Percentiles rank a stretch among this genome's conserved stretches.
phyloP scores from a whole-genome alignment of 805 yeast genomes.

The Pichia exigua region DNA sequence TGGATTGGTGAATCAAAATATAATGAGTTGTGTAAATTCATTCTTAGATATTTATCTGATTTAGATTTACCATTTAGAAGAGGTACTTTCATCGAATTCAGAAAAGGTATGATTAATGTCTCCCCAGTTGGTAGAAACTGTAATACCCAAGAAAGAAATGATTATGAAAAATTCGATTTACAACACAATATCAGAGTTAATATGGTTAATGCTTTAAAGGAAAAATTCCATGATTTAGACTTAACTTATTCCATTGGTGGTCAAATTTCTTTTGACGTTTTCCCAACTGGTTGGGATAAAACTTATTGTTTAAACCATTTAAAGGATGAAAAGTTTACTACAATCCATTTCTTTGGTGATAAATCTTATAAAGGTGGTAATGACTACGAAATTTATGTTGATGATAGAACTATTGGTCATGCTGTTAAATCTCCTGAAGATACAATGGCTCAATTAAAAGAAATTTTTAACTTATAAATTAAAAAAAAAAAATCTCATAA shows the following conservation, averaged over 20 bases:
- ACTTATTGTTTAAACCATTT: slow-evolving; percentile 96
- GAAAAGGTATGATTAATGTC: slow-evolving; percentile 98
- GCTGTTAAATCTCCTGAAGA: slow-evolving; percentile 86
- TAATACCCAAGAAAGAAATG: slow-evolving; percentile 86
- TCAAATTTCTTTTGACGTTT: slow-evolving; percentile 97
- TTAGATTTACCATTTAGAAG: slow-evolving; percentile 93
- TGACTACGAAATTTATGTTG: slow-evolving; percentile 93
- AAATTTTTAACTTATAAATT: slow-evolving; percentile 53
- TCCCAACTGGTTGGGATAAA: slow-evolving; percentile 99
- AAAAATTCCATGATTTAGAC: slow-evolving; percentile 73
- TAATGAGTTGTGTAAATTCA: slow-evolving; percentile 80
- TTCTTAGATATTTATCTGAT: slow-evolving; percentile 74
- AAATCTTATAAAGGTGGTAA: slow-evolving; percentile 96
- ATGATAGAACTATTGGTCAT: slow-evolving; percentile 91
- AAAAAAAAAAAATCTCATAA: background rate
- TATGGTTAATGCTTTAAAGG: slow-evolving; percentile 78
- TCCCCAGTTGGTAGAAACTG: slow-evolving; percentile 99
- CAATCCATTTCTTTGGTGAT: slow-evolving; percentile 98
- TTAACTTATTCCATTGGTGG: slow-evolving; percentile 98
- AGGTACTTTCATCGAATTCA: slow-evolving; percentile 97
- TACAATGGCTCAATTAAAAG: slow-evolving; percentile 78
- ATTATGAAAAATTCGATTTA: slow-evolving; percentile 79
- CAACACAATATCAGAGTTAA: slow-evolving; percentile 73
- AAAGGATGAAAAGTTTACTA: slow-evolving; percentile 71
- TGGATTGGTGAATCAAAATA: slow-evolving; percentile 96